Base-by-base conservation (phyloP, 805 yeast species). In the Ogataea minuta region DNA sequence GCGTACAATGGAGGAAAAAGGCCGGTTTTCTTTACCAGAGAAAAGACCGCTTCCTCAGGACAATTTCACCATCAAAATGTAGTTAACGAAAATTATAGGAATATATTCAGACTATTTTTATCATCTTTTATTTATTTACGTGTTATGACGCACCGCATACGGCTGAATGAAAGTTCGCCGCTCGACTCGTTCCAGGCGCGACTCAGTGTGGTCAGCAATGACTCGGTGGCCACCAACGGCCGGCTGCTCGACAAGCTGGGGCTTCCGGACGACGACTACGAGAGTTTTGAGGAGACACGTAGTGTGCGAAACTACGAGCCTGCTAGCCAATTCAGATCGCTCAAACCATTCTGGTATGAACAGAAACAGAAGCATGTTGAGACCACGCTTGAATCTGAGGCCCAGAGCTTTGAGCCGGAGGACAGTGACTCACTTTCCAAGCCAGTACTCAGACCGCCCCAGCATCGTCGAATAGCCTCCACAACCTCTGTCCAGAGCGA, bases 181-280 rank as follows among this genome's bases (percentile, higher is more conserved):
- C 26, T 36, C 11, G 40, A 36, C 19, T 24, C 30, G n/a, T 19
- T 36, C 23, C 28, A 37, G 10, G n/a, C 41, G 32, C 31, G 41
- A 16, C 31, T 37, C 31, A 57, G 62, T 38, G 31, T 53, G 29
- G 31, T 46, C 0, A 58, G 63, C 2, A 38, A 41, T 3, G 63
- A 56, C n/a, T 53, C 61, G 1, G 45, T 48, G 1, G 44, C 56
- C 2, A 57, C 64, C 2, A 57, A 62, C 3, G 66, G 62, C 1
- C 43, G 67, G 36, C 44, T 64, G 7, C 43, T 64, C 13, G 67
- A 62, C 28, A 60, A 54, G 32, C 34, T 64, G 12, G 57, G 56
- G 14, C 45, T 64, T 10, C 51, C 57, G 12, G 67, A 63, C 16
- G 60, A 53, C 9, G 66, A 60, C 12, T 50, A 53, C 54, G 46